These are phyloP conservation scores for Lathyrus tuberosus DNA, from an alignment of 306 rosid genomes.

Conservation along the genomic window DNA sequence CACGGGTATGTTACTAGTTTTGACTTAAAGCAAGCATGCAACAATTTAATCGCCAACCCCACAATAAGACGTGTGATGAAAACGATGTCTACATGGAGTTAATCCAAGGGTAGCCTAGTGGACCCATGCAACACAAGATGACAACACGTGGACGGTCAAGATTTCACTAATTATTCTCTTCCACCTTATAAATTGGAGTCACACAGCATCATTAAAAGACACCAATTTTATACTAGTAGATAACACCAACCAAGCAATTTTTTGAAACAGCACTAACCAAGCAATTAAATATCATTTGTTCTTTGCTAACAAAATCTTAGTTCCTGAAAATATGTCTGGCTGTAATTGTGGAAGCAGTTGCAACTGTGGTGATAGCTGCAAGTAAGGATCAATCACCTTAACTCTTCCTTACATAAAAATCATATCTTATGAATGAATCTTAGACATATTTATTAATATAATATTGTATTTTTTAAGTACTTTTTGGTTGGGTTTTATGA, in stretches of 20 bases:
- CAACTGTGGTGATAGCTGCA: constrained; percentile 53
- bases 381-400: constrained; percentile 27
- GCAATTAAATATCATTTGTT: neutral
- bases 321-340: constrained; percentile 52
- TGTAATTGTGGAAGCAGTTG: constrained; percentile 62
- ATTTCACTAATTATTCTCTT: neutral
- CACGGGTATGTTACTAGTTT: too few species aligned
- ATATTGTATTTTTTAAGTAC: too few species aligned
- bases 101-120: neutral
- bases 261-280: too few species aligned
- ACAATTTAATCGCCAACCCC: neutral
- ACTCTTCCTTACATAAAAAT: too few species aligned
- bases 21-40: too few species aligned
- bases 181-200: constrained; percentile 3
- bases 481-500: too few species aligned
- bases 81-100: constrained; percentile 6
- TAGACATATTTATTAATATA: too few species aligned
- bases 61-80: neutral
- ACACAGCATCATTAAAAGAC: neutral
- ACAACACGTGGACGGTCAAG: constrained; percentile 17
- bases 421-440: too few species aligned
- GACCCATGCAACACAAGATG: neutral
- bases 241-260: neutral
- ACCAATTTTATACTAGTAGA: neutral
- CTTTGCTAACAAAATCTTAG: neutral